Percentiles rank a stretch among this genome's conserved stretches.
Evolutionary conservation across 371 early-diverging fungal species (phyloP).

Genomic region (Syncephalastrum racemosum): DNA sequence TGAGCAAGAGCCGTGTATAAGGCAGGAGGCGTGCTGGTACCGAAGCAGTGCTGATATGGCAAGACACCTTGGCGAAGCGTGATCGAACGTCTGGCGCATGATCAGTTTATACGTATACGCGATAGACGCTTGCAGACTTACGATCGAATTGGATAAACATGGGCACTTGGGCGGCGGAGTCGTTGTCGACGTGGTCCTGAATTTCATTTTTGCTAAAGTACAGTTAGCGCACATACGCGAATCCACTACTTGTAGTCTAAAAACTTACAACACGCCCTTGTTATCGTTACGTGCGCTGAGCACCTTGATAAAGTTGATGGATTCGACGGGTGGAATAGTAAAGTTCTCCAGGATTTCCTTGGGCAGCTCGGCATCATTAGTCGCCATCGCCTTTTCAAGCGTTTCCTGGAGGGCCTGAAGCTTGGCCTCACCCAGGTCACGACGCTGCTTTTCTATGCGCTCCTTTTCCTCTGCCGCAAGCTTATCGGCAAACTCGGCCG

Average conservation of each 20-base stretch:
- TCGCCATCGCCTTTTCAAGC: constrained; percentile 53
- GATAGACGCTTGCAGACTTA: constrained; percentile 27
- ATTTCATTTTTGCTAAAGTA: constrained; percentile 46
- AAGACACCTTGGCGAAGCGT: constrained; percentile 54
- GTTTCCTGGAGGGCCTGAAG: constrained; percentile 49
- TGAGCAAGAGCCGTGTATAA: constrained; percentile 59
- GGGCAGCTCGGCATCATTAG: constrained; percentile 60
- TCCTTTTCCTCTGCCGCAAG: constrained; percentile 55
- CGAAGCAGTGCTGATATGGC: constrained; percentile 47
- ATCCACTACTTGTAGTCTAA: too few relatives aligned
- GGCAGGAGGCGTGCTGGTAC: constrained; percentile 54
- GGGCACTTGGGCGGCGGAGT: constrained; percentile 49
- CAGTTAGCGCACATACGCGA: not conserved
- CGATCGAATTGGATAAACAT: constrained; percentile 67
- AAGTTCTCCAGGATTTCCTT: constrained; percentile 59
- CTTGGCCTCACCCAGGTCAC: constrained; percentile 51
- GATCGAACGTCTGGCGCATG: constrained; percentile 55
- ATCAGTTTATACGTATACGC: too few relatives aligned
- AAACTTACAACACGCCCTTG: constrained; percentile 39
- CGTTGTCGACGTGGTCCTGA: constrained; percentile 53
- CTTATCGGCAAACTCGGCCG: constrained; percentile 59
- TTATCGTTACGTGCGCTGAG: constrained; percentile 55
- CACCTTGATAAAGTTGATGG: constrained; percentile 63
- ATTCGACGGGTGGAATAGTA: constrained; percentile 56
- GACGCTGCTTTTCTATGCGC: constrained; percentile 56